Base-by-base conservation (phyloP, 208 protist species). In the Herpetomonas samuelpessoai region DNA sequence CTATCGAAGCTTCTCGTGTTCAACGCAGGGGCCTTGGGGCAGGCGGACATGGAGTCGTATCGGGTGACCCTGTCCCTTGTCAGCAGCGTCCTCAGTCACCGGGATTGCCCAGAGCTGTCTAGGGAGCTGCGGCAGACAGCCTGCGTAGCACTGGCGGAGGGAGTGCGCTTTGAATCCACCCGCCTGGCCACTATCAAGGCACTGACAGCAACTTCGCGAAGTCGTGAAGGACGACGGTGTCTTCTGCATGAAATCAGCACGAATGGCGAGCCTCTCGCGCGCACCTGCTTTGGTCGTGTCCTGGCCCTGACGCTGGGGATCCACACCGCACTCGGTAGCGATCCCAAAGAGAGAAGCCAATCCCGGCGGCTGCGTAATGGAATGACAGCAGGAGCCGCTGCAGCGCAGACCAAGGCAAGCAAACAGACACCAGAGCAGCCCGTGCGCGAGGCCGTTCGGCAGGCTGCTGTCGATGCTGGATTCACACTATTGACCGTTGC, bases 201-300 rank as follows among this genome's bases (percentile, higher is more conserved):
- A 2, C 38, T 81, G 6, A 47, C 39, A 0, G 48, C 45, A 24
- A 62, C 88, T 53, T 61, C 66, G 6, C 41, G 49, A 7, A 90
- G 74, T 22, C 45, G 31, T 2, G 74, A 86, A 51, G 86, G 86
- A 2, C 71, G 78, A 25, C 67, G 62, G 18, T 79, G 64, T 56
- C 57, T 93, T 19, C 59, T 93, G 31, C 68, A 80, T 2, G 86
- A 93, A 47, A 83, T 86, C 10, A 58, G 55, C 25, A 52, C 50
- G 26, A 49, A 69, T 1, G 81, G 82, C 0, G 82, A 89, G 22
- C 79, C 82, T 7, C 55, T 86, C 21, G 58, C 69, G 2, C 86
- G 86, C 2, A 86, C 63, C n/a, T 61, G 69, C 49, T 92, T 92
- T 62, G 86, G 86, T 3, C 79, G 86, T 44, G 56, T 89, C 10